phyloP scores from a whole-genome alignment of 192 early-diverging fungal genomes.

The Irineochytrium annulatum region DNA sequence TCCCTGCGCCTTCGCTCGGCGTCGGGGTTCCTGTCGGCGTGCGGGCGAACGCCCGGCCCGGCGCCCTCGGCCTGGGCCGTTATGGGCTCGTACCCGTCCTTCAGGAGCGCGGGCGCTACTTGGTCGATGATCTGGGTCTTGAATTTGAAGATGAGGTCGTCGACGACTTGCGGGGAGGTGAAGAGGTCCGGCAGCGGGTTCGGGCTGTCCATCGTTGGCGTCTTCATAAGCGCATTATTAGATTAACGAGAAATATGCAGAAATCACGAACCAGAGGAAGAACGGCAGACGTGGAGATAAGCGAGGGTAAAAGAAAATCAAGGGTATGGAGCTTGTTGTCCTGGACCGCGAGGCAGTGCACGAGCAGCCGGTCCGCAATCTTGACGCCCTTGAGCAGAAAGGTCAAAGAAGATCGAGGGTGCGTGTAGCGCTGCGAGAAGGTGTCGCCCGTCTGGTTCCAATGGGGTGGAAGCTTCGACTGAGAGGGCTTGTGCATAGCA shows the following conservation, averaged over 20 bases:
- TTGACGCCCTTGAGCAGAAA: slow-evolving; percentile 66
- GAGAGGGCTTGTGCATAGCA: background rate
- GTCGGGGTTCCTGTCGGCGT: no score
- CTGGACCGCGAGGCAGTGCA: slow-evolving; percentile 60
- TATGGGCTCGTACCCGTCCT: slow-evolving; percentile 60
- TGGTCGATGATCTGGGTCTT: slow-evolving; percentile 62
- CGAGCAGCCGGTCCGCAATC: slow-evolving; percentile 56
- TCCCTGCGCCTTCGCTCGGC: background rate
- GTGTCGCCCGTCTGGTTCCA: slow-evolving; percentile 63
- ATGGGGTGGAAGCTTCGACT: slow-evolving; percentile 35
- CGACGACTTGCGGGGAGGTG: slow-evolving; percentile 22
- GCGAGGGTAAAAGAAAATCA: slow-evolving; percentile 21
- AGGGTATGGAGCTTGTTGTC: slow-evolving; percentile 36
- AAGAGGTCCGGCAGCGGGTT: background rate
- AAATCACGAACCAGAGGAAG: slow-evolving; percentile 28
- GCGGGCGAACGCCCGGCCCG: no score
- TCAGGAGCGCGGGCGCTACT: slow-evolving; percentile 64
- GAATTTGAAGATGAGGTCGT: slow-evolving; percentile 57
- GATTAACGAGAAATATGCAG: background rate
- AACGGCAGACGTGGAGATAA: slow-evolving; percentile 13
- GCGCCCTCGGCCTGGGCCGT: no score
- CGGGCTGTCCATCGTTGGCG: slow-evolving; percentile 21
- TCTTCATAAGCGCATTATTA: background rate
- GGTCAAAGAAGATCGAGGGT: slow-evolving; percentile 61
- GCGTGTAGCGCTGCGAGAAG: slow-evolving; percentile 62